Evolutionary conservation across 495 filamentous ascomycete species (phyloP).

Genomic region (Letharia columbiana): DNA sequence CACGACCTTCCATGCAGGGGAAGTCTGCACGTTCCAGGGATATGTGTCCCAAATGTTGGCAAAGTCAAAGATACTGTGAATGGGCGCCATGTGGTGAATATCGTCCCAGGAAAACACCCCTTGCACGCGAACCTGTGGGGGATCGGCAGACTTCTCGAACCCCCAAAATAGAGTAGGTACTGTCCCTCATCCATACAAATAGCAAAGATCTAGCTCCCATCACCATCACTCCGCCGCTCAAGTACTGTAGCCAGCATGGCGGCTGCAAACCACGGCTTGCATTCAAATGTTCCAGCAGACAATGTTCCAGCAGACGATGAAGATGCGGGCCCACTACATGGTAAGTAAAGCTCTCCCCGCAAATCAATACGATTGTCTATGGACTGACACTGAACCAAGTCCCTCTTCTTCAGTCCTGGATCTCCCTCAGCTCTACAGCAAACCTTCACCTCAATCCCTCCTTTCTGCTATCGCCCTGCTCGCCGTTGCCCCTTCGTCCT

Average conservation of each 20-base stretch:
- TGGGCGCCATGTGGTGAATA: background rate
- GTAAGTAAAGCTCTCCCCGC: background rate
- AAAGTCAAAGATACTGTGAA: constrained; percentile 1
- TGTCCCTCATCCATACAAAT: background rate
- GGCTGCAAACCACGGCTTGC: background rate
- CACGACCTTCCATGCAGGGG: background rate
- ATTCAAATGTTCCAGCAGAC: background rate
- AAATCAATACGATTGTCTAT: background rate
- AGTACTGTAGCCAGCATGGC: background rate
- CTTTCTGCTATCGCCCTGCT: constrained; percentile 38
- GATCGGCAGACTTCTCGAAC: background rate
- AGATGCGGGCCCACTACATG: constrained; percentile 3
- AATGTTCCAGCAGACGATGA: background rate
- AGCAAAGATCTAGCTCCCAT: background rate
- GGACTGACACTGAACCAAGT: constrained; percentile 15
- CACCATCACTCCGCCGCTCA: background rate
- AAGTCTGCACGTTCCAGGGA: background rate
- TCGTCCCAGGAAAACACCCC: background rate
- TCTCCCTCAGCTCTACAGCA: constrained; percentile 44
- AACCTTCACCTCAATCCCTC: constrained; percentile 41
- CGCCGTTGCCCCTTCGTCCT: constrained; percentile 34
- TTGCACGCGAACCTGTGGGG: background rate
- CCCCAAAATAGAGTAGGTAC: background rate
- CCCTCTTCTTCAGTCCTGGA: constrained; percentile 37
- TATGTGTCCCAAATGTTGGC: background rate